Base-by-base conservation (phyloP, 192 early-diverging fungal species). In the Helicostylum pulchrum region DNA sequence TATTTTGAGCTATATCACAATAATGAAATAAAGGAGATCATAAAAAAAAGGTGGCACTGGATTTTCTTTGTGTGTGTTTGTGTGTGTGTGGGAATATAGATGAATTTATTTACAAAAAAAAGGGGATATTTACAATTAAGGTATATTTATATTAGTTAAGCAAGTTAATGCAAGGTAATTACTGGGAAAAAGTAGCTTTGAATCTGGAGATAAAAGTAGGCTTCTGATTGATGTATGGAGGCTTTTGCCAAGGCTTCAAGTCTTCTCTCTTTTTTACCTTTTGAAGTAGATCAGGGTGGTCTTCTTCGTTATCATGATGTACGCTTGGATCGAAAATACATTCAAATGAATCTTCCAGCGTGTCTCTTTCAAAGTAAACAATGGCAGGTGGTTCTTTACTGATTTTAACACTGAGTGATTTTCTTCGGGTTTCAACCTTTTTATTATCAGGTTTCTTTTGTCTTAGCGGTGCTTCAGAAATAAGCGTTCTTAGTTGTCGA, bases 301-400 rank as follows among this genome's bases (percentile, higher is more conserved):
- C 68, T 47, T 70, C 45, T 64, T 70, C 68, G 14, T 70, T 53
- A 49, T 70, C 68, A 36, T 70, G 68, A 8, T 54, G 47, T 9
- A 70, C 68, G 43, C 20, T 12, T 14, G 68, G 68, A 51, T 70
- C 68, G 64, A 64, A 70, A 19, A 70, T 70, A 20, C 68, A 70
- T 30, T 70, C 68, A 49, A 64, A 57, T 17, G 43, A 54, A n/a
- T 62, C 50, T 50, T 70, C 68, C 15, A 54, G 4, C 15, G 45
- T 31, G 20, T 54, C 52, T 34, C 54, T 49, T 34, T 62, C 61
- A 70, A 70, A 70, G 39, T 70, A 70, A 31, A 48, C 42, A 21
- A 70, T 57, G 30, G 31, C 19, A 10, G 68, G 68, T 9, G 68
- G 68, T n/a, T 70, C 68, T 64, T 70, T 70, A 26, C 68, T 64